Base-by-base conservation (phyloP, 345 rosid genomes). In the Rhizophora apiculata region DNA sequence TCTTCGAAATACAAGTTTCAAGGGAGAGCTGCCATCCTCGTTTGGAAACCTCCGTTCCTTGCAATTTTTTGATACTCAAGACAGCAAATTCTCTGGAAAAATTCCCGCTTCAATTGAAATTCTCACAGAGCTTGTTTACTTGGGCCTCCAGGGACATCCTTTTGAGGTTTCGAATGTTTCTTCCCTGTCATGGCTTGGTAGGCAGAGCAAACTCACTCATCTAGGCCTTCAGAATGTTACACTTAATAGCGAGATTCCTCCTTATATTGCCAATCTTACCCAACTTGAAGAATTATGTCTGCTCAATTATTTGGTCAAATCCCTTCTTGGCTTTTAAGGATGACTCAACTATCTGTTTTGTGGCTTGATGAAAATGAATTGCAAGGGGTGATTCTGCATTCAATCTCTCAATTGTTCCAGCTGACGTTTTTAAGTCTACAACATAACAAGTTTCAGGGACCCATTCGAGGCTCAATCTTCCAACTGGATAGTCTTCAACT, bases 391-490 rank as follows among this genome's bases (percentile, higher is more conserved):
- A 34, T 34, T 34, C 37, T 9, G 2, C 0, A 34, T 34, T 34
- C 37, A 34, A 8, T 13, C 43, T 18, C n/a, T 32, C 6, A 8
- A 0, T 32, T 32, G 13, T 32, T 13, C 1, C 49, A 13, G 5
- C 46, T 18, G 30, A 46, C 5, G 1, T 13, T 0, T 43, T 46
- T 10, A n/a, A 2, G n/a, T 21, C 13, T 43, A 43, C 0, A 0
- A 43, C 3, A 15, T 11, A 77, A 77, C 36, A 18, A 0, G 26
- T 20, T 77, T 2, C 36, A 26, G 0, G 80, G 77, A 4, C 49
- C 65, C 29, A 53, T 72, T 36, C 74, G 74, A 39, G 16, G 13
- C 24, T 68, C 77, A 24, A 24, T 72, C 30, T 68, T 57, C 32
- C 20, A 64, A n/a, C 49, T 55, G 31, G 69, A 5, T 11, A 64